These are phyloP conservation scores for Ceratocystis alfenasii DNA, from an alignment of 2,329 filamentous ascomycete species.

Conservation along the genomic window DNA sequence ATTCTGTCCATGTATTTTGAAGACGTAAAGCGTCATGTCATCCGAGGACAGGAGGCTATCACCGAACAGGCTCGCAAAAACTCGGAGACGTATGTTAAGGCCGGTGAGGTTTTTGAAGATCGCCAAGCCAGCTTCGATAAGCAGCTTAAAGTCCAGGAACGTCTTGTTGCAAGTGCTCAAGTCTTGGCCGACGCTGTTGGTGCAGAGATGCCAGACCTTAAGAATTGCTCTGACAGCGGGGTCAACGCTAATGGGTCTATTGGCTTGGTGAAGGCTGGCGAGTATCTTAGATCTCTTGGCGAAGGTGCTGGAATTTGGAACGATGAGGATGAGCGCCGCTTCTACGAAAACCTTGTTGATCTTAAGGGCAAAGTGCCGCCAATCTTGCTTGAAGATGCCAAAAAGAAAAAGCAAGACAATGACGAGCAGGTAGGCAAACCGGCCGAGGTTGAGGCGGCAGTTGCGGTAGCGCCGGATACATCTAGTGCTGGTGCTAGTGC, in stretches of 20 bases:
- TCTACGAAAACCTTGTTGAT: constrained; percentile 94
- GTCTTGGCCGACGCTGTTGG: constrained; percentile 78
- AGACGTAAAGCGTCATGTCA: constrained; percentile 76
- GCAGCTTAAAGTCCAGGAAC: constrained; percentile 82
- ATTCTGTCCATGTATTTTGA: constrained; percentile 82
- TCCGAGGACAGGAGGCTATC: constrained; percentile 86
- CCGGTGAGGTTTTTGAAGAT: constrained; percentile 95
- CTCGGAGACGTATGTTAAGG: constrained; percentile 96
- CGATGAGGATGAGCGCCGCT: constrained; percentile 92
- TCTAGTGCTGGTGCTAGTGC: constrained; percentile 38
- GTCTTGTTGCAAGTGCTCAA: constrained; percentile 79
- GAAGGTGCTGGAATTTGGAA: constrained; percentile 96
- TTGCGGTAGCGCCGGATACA: constrained; percentile 34
- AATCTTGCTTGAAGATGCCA: constrained; percentile 83
- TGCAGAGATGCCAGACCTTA: constrained; percentile 85
- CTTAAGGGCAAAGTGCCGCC: constrained; percentile 90
- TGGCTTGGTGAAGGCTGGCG: constrained; percentile 83
- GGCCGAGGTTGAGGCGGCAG: constrained; percentile 40
- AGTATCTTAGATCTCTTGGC: constrained; percentile 79
- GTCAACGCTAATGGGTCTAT: constrained; percentile 62
- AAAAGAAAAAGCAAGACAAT: constrained; percentile 77
- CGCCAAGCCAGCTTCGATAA: constrained; percentile 93
- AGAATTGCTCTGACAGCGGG: constrained; percentile 63
- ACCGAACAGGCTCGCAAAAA: constrained; percentile 81
- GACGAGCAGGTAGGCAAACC: constrained; percentile 79